These are phyloP conservation scores for Claviceps arundinis DNA, from an alignment of 2,329 filamentous ascomycete species.

Conservation along the genomic window DNA sequence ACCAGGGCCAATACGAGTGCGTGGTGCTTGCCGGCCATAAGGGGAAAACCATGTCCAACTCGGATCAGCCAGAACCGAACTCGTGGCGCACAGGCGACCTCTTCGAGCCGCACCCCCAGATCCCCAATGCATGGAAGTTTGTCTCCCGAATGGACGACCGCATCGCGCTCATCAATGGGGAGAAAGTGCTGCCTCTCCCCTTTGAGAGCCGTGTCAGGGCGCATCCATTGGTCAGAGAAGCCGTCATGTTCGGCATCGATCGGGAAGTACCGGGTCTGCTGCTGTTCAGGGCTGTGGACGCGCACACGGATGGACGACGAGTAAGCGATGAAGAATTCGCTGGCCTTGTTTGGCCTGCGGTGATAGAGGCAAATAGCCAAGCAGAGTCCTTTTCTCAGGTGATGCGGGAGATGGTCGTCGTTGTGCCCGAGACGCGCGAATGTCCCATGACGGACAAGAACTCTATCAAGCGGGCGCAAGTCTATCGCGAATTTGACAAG, in stretches of 20 bases:
- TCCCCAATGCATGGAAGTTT: slow-evolving; percentile 46
- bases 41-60: slow-evolving; percentile 42
- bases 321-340: slow-evolving; percentile 8
- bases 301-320: too few species aligned
- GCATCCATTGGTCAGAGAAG: slow-evolving; percentile 22
- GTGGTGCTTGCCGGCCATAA: slow-evolving; percentile 44
- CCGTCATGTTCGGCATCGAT: slow-evolving; percentile 48
- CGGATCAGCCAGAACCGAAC: slow-evolving; percentile 31
- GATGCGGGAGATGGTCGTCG: slow-evolving; percentile 32
- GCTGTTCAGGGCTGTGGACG: background rate
- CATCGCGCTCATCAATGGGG: slow-evolving; percentile 49
- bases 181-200: slow-evolving; percentile 54
- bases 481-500: slow-evolving; percentile 29
- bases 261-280: slow-evolving; percentile 42
- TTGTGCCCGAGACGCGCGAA: slow-evolving; percentile 28
- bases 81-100: slow-evolving; percentile 51
- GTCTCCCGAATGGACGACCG: slow-evolving; percentile 48
- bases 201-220: slow-evolving; percentile 42
- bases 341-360: slow-evolving; percentile 19
- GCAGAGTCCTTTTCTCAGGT: slow-evolving; percentile 24
- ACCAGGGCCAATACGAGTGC: slow-evolving; percentile 33
- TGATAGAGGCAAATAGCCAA: slow-evolving; percentile 19
- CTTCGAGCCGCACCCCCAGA: slow-evolving; percentile 40
- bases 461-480: slow-evolving; percentile 34
- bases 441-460: slow-evolving; percentile 40